Base-by-base conservation (phyloP, 352 stramenopile species). In the Phytophthora quininea region DNA sequence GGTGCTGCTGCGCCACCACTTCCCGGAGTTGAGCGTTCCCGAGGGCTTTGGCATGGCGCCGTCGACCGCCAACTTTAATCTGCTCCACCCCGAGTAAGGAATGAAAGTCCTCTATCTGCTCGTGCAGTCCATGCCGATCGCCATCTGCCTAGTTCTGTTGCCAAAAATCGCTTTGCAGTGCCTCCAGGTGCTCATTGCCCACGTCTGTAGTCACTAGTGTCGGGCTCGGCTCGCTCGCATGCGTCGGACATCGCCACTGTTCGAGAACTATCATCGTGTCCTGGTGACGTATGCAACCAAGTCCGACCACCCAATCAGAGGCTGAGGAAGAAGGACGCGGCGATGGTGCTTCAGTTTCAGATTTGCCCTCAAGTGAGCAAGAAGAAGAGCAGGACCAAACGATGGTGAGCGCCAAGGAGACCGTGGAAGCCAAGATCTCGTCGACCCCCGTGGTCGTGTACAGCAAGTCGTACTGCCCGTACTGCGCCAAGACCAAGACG, bases 401-500 rank as follows among this genome's bases (percentile, higher is more conserved):
- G 19, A 90, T 90, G 84, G 54, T 74, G 38, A 90, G 70, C 68
- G 73, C 69, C 53, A 84, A 86, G 56, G 77, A 92, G 65, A 82
- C 81, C 67, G 77, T 95, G 32, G 74, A 92, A 76, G 64, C 74
- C 31, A 80, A 84, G 67, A 77, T 93, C 54, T 69, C 79, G n/a
- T 47, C 64, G 15, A 71, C 77, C 60, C 67, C 64, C 31, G 80
- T 95, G 35, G 74, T 89, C 35, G 77, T 95, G 54, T 99, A 98
- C 79, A 97, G 91, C 62, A 99, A 99, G 84, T 88, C 82, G 32
- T 98, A 95, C 80, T 99, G 97, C 71, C 92, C 93, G 33, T 98
- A 98, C 82, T 99, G 96, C 80, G 79, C 74, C 52, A 80, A 82
- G 54, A 89, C 83, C 61, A 93, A 93, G 76, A 54, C 51, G 45